Evolutionary conservation across 495 filamentous ascomycete genomes (phyloP), one percentile per base, ranked within the genome.

Genomic region (Lophiotrema nucula): DNA sequence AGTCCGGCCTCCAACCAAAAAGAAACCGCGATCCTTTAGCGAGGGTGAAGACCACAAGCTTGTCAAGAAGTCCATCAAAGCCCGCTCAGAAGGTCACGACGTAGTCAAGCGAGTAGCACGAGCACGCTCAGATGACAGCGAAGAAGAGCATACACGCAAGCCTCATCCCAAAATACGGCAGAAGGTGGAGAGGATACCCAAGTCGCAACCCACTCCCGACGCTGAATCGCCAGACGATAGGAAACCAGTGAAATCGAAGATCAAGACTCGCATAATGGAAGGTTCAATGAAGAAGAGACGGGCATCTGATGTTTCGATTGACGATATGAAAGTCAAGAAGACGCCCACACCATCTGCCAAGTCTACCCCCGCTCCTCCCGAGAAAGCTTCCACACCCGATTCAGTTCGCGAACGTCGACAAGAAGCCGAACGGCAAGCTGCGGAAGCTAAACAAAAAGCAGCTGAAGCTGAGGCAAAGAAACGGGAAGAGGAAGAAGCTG

Each of bases 1-100:
- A 16, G 62, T 61, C 8, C 42, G 51, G 26, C 45, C 44, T 13
- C 65, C 53, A 21, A 41, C 28, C 6, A 65, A 59, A 31, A 58
- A 58, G 50, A 64, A 56, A 16, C 57, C 56, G 41, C 56, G 62
- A n/a, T 53, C 62, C 1, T 65, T 33, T 31, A 65, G 62, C 24
- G 62, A 65, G 37, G 62, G 56, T n/a, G 52, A 56, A 31, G 62
- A 65, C 8, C 38, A 46, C 5, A 60, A 53, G 35, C 35, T 47
- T 16, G 31, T 26, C 2, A 60, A 65, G 39, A 65, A 60, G 19
- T n/a, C 42, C 4, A 28, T 49, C 15, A 65, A 65, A 31, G 19
- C 62, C 4, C 49, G 51, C 8, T 56, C 45, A 5, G 51, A 58
- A 24, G 56, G 57, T 2, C 62, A 50, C 19, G 56, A 52, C 25